These are phyloP conservation scores for Sporothrix schenckii DNA, from an alignment of 2,329 filamentous ascomycete species.

Conservation along the genomic window DNA sequence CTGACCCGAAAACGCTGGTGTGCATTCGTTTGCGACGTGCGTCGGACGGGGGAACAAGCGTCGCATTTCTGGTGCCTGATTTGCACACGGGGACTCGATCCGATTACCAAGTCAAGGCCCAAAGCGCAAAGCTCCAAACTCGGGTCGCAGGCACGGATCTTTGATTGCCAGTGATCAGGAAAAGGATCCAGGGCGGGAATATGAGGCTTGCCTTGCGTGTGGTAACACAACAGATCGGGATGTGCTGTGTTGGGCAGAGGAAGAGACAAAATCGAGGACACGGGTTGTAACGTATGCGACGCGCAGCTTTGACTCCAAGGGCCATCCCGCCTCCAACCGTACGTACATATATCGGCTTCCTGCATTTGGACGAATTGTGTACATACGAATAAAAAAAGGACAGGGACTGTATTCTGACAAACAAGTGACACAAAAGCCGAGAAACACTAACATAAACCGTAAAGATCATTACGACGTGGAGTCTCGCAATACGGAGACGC, in stretches of 20 bases:
- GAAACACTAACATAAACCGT: neutral
- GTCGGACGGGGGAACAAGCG: neutral
- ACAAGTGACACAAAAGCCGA: neutral
- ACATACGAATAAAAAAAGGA: neutral
- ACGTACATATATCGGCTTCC: neutral
- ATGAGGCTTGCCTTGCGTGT: neutral
- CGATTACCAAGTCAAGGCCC: neutral
- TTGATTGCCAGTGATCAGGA: neutral
- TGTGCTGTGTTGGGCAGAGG: neutral
- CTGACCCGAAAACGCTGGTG: neutral
- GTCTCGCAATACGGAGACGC: neutral
- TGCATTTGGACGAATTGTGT: neutral
- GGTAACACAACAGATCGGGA: slow-evolving; percentile 16
- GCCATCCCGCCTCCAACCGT: neutral
- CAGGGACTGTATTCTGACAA: neutral
- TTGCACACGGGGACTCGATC: neutral
- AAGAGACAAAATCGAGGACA: neutral
- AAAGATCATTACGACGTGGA: too few species aligned
- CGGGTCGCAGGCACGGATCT: too few species aligned
- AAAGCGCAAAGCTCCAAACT: neutral
- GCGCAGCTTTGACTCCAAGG: neutral
- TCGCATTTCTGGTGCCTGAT: neutral
- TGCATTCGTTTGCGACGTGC: too few species aligned
- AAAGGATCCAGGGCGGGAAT: neutral
- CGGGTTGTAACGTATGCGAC: neutral